phyloP scores from a whole-genome alignment of 768 basidiomycete species.

The Kwoniella shandongensis region DNA sequence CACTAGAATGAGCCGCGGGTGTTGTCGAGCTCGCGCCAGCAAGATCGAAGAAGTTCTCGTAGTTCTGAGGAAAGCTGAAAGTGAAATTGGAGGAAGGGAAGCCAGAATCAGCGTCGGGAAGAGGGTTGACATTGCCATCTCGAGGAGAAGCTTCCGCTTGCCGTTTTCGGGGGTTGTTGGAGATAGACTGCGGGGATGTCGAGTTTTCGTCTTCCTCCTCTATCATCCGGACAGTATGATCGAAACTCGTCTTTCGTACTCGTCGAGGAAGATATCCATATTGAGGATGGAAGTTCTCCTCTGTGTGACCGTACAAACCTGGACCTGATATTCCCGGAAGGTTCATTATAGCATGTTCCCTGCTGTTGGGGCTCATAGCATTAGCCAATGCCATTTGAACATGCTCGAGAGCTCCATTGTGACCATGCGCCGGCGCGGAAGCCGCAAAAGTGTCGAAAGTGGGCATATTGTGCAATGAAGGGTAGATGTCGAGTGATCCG shows the following conservation, averaged over 20 bases:
- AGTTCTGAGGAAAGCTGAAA: slow-evolving; percentile 49
- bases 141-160: slow-evolving; percentile 48
- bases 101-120: slow-evolving; percentile 33
- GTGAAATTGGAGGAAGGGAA: slow-evolving; percentile 53
- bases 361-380: slow-evolving; percentile 14
- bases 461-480: slow-evolving; percentile 23
- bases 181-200: slow-evolving; percentile 11
- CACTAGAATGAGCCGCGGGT: slow-evolving; percentile 25
- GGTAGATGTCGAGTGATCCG: slow-evolving; percentile 33
- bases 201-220: slow-evolving; percentile 61
- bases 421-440: slow-evolving; percentile 31
- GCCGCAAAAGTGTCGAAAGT: slow-evolving; percentile 40
- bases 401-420: slow-evolving; percentile 11
- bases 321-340: slow-evolving; percentile 51
- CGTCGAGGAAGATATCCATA: slow-evolving; percentile 68
- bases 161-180: slow-evolving; percentile 51
- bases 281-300: slow-evolving; percentile 52
- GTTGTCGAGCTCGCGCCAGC: slow-evolving; percentile 44
- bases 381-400: slow-evolving; percentile 21
- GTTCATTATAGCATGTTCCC: slow-evolving; percentile 21
- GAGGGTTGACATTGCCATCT: slow-evolving; percentile 21
- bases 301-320: slow-evolving; percentile 42
- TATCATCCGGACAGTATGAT: slow-evolving; percentile 78
- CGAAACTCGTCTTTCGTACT: slow-evolving; percentile 91
- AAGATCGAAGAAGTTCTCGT: slow-evolving; percentile 53